These are phyloP conservation scores for Datisca glomerata DNA, from an alignment of 306 rosid genomes.

Conservation along the genomic window DNA sequence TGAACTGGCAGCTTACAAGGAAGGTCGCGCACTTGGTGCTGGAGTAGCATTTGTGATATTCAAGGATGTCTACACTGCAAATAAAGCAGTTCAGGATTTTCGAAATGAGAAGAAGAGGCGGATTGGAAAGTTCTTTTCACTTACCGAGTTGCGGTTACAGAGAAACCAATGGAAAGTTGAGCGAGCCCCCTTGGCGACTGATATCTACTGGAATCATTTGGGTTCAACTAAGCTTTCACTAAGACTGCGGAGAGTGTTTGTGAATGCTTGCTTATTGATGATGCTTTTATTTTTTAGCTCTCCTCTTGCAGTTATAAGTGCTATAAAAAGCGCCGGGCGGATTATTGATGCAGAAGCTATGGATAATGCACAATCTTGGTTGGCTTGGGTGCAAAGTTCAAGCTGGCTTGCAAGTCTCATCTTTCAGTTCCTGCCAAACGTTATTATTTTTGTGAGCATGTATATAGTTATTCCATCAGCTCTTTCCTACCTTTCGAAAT, in stretches of 20 bases:
- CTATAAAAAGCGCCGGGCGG: constrained; percentile 74
- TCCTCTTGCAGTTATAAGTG: constrained; percentile 85
- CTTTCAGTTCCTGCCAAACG: constrained; percentile 91
- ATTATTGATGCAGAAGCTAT: constrained; percentile 82
- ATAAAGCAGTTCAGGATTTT: constrained; percentile 93
- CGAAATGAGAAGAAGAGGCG: constrained; percentile 69
- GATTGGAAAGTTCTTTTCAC: constrained; percentile 77
- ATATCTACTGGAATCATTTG: constrained; percentile 91
- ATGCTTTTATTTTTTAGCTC: constrained; percentile 86
- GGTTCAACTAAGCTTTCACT: constrained; percentile 63
- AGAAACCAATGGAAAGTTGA: constrained; percentile 98
- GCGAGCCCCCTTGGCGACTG: constrained; percentile 88
- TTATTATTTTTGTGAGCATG: constrained; percentile 84
- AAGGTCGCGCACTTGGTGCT: constrained; percentile 72
- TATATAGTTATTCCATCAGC: constrained; percentile 75
- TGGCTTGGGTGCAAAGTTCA: constrained; percentile 88
- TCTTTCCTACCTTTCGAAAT: constrained; percentile 87
- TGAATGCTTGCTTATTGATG: constrained; percentile 72
- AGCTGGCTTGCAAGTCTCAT: constrained; percentile 86
- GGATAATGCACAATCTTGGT: constrained; percentile 86
- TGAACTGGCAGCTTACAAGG: constrained; percentile 71
- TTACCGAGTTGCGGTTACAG: constrained; percentile 59
- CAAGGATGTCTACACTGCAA: constrained; percentile 80
- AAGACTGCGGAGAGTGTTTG: constrained; percentile 54
- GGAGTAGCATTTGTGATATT: constrained; percentile 92